Evolutionary conservation across 306 rosid species (phyloP), one percentile per base, ranked within the genome.

Genomic region (Begonia loranthoides): DNA sequence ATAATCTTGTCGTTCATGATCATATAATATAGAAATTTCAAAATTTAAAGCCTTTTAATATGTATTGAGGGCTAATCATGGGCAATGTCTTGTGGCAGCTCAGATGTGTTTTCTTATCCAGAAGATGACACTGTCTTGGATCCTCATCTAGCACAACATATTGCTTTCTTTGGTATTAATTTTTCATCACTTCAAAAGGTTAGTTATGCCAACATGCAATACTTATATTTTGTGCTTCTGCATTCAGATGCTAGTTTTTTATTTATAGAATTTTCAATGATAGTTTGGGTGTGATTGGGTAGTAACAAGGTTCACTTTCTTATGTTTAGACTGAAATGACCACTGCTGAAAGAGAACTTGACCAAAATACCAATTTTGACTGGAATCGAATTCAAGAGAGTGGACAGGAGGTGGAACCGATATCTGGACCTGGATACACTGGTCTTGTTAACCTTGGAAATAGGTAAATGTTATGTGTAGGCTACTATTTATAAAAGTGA

Each of bases 361-460:
- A 90, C 68, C 94, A 83, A 63, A 90, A 90, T 77, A 80, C 94
- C 54, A 90, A 86, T 70, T 90, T 72, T 70, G 95, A 90, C 59
- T 90, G 99, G 99, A 78, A 90, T 57, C 78, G 95, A 40, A 86
- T 90, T 76, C 95, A 86, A 83, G 95, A 90, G 74, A 90, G 84
- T 72, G 99, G 92, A 56, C 80, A 78, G 67, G 95, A 90, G 13
- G 77, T 78, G 9, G 94, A 90, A 21, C 94, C 88, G 12, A 76
- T 90, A 64, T 82, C 58, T 63, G 99, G 99, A 57, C 99, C 99
- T 22, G 95, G 99, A 60, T 90, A 82, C 66, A 90, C 92, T 1
- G 96, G 96, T 39, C 76, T 87, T 62, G 87, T 90, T 69, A 90
- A 90, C 72, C 86, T 90, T 56, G 99, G 99, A 63, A 90, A 90